Conservation (phyloP, 2,329 filamentous ascomycete species). For the Fusarium brevicatenulatum region DNA sequence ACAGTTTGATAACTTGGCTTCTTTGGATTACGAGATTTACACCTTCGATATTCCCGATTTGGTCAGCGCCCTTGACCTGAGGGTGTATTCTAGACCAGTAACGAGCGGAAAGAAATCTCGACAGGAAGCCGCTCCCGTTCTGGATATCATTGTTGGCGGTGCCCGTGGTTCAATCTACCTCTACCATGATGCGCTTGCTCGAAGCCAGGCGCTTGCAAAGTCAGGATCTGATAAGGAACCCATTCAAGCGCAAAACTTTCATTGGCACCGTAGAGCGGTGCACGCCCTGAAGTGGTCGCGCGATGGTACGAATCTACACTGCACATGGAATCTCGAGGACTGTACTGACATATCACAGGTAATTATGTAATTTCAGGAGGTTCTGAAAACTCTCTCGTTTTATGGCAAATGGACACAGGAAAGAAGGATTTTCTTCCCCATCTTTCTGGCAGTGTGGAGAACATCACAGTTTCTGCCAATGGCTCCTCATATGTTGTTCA, state of each 20-base stretch:
- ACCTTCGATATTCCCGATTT: slow-evolving; percentile 69
- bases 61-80: slow-evolving; percentile 74
- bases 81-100: slow-evolving; percentile 48
- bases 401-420: slow-evolving; percentile 93
- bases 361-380: slow-evolving; percentile 96
- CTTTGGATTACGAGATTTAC: slow-evolving; percentile 63
- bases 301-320: slow-evolving; percentile 71
- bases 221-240: slow-evolving; percentile 57
- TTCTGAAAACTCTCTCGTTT: slow-evolving; percentile 84
- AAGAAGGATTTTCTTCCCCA: slow-evolving; percentile 89
- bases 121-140: slow-evolving; percentile 48
- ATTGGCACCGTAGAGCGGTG: slow-evolving; percentile 91
- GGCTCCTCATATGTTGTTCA: slow-evolving; percentile 87
- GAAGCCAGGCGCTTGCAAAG: slow-evolving; percentile 59
- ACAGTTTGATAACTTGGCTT: slow-evolving; percentile 37
- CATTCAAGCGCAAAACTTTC: slow-evolving; percentile 72
- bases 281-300: slow-evolving; percentile 89
- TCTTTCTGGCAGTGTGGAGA: slow-evolving; percentile 85
- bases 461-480: slow-evolving; percentile 80
- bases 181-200: slow-evolving; percentile 79
- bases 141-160: slow-evolving; percentile 85
- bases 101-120: slow-evolving; percentile 41
- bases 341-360: slow-evolving; percentile 62
- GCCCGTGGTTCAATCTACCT: slow-evolving; percentile 79
- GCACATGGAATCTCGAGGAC: not conserved